Percentiles rank a stretch among this genome's conserved stretches.
phyloP scores from a whole-genome alignment of 257 asterid genomes.

The Sherardia arvensis region DNA sequence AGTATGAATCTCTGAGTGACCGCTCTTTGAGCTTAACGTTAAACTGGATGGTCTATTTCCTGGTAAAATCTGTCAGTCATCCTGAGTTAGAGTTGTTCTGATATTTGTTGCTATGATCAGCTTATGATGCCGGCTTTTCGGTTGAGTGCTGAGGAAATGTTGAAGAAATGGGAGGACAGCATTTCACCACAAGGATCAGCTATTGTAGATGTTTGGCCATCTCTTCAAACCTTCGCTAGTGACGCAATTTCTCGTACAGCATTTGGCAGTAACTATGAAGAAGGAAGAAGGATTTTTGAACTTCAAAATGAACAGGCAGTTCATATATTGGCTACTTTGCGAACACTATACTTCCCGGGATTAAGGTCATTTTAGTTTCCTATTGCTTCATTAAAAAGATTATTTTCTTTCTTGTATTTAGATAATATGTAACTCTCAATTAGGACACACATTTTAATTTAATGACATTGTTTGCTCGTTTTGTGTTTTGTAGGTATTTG shows the following conservation, averaged over 20 bases:
- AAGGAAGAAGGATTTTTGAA: conserved; percentile 40
- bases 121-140: conserved; percentile 43
- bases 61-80: neutral
- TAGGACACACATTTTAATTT: too few relatives aligned
- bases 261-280: conserved; percentile 48
- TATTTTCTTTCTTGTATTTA: too few relatives aligned
- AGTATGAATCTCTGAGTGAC: neutral
- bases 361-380: conserved; percentile 23
- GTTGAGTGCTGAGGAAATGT: conserved; percentile 33
- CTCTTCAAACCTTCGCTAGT: conserved; percentile 23
- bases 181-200: conserved; percentile 21
- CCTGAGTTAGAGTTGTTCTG: neutral
- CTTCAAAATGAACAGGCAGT: conserved; percentile 34
- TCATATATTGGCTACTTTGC: conserved; percentile 5
- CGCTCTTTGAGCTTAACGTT: neutral
- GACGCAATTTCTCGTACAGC: conserved; percentile 51
- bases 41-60: neutral
- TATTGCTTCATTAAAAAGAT: too few relatives aligned
- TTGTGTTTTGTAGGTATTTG: conserved; percentile 6
- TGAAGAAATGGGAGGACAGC: conserved; percentile 31
- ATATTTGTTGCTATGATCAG: conserved; percentile 15
- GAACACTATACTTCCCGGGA: conserved; percentile 34
- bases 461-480: neutral
- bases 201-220: conserved; percentile 49
- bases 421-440: too few relatives aligned